Base-by-base conservation (phyloP, 2,329 filamentous ascomycete species). In the Lachnellula cervina region DNA sequence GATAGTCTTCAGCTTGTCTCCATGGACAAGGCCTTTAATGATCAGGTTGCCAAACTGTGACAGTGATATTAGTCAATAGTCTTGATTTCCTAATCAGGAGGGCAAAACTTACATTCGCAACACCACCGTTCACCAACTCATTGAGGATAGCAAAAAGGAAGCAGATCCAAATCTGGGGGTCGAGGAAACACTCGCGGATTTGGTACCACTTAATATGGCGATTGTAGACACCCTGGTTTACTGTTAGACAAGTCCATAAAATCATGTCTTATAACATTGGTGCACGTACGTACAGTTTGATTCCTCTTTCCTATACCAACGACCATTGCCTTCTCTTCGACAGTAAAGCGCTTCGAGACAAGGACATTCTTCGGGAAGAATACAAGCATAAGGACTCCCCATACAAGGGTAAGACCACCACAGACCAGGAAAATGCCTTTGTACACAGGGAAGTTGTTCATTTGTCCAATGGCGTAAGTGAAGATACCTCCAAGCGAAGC, bases 401-500 rank as follows among this genome's bases (percentile, higher is more conserved):
- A 77, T 17, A 69, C 28, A 2, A 77, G 65, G 0, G 75, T 78
- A 13, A 75, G 60, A 0, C 73, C 73, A 13, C 75, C 75, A 44
- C 74, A 73, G 48, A 77, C 72, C 9, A 77, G 66, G 56, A 76
- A 77, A 14, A 77, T 74, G 19, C 71, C 70, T 51, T 72, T 70
- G 71, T 75, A 78, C 63, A 50, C 63, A 49, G 58, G 69, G 66
- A 40, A 72, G 58, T 28, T 70, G 52, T 50, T 66, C 64, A 57
- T 37, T 17, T 59, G 57, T 3, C 61, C 61, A 14, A 63, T 61
- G 9, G 53, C 82, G 61, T 85, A 86, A 2, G 82, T 81, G 1
- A 86, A 69, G 3, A 82, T 60, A 2, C 83, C 82, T 16, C 83
- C 83, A 28, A 86, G 73, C 34, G 86, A 82, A 2, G 53, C 68